Percentiles rank a stretch among this genome's conserved stretches.
phyloP scores from a whole-genome alignment of 1,284 basidiomycete genomes.

The Omphalotus olearius region DNA sequence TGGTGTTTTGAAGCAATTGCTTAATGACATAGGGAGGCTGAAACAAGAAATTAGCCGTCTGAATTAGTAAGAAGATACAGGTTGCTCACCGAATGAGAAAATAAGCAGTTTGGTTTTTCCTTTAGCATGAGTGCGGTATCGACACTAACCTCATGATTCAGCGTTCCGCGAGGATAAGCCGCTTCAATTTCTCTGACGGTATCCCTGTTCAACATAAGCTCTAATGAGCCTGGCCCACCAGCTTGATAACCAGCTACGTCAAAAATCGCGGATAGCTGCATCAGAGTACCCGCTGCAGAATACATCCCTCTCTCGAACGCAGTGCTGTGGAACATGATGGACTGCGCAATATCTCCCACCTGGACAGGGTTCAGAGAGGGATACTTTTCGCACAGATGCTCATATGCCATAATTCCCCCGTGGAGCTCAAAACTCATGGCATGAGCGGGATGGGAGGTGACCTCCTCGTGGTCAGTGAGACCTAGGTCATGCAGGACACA shows the following conservation, averaged over 20 bases:
- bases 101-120: too few species aligned
- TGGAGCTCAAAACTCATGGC: conserved; percentile 21
- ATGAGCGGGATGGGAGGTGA: conserved; percentile 17
- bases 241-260: conserved; percentile 4
- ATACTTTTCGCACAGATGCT: conserved; percentile 16
- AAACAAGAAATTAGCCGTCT: too few species aligned
- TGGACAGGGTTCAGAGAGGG: conserved; percentile 14
- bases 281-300: conserved; percentile 1
- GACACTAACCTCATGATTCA: background rate
- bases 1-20: too few species aligned
- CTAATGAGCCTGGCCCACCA: background rate
- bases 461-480: conserved; percentile 11
- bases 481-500: conserved; percentile 20
- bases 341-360: conserved; percentile 9
- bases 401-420: conserved; percentile 20
- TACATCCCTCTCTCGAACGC: background rate
- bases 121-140: too few species aligned
- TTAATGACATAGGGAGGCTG: too few species aligned
- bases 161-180: conserved; percentile 3
- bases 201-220: background rate
- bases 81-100: too few species aligned
- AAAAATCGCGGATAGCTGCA: conserved; percentile 1
- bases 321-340: conserved; percentile 6
- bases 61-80: too few species aligned
- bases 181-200: conserved; percentile 3